phyloP scores from a whole-genome alignment of 2,329 filamentous ascomycete species.

The Talaromyces atroroseus region DNA sequence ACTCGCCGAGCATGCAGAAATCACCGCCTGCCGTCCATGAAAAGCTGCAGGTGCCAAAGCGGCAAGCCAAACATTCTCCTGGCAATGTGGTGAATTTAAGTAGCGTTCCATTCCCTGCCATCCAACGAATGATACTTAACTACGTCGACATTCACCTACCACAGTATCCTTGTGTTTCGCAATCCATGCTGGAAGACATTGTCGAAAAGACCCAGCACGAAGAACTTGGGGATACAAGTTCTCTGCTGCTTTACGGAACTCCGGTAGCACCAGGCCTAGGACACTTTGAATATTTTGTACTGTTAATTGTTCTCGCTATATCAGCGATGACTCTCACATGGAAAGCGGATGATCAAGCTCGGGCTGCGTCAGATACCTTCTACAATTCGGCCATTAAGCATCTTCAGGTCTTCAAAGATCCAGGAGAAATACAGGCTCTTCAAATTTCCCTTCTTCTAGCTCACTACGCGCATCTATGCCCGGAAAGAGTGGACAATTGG shows the following conservation, averaged over 20 bases:
- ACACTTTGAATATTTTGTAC: background rate
- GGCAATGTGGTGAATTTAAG: background rate
- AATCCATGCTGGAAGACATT: conserved; percentile 3
- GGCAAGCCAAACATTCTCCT: background rate
- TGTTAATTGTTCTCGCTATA: conserved; percentile 13
- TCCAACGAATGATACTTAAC: background rate
- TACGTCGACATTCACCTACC: background rate
- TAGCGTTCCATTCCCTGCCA: background rate
- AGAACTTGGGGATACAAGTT: background rate
- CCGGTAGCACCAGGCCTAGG: background rate
- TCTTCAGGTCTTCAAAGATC: conserved; percentile 4
- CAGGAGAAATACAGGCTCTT: conserved; percentile 7
- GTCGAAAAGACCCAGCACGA: background rate
- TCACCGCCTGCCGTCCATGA: background rate
- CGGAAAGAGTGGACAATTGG: conserved; percentile 3
- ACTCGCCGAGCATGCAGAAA: background rate
- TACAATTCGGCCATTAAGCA: conserved; percentile 9
- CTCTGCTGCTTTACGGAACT: background rate
- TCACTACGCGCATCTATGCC: conserved; percentile 6
- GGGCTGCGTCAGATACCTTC: conserved; percentile 9
- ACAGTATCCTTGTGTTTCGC: conserved; percentile 10
- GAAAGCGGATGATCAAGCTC: conserved; percentile 12
- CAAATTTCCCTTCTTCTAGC: conserved; percentile 11
- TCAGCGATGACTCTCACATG: conserved; percentile 12
- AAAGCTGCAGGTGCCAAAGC: background rate